Evolutionary conservation across 257 asterid species (phyloP), one percentile per base, ranked within the genome.

Genomic region (Solanum medicagineum): DNA sequence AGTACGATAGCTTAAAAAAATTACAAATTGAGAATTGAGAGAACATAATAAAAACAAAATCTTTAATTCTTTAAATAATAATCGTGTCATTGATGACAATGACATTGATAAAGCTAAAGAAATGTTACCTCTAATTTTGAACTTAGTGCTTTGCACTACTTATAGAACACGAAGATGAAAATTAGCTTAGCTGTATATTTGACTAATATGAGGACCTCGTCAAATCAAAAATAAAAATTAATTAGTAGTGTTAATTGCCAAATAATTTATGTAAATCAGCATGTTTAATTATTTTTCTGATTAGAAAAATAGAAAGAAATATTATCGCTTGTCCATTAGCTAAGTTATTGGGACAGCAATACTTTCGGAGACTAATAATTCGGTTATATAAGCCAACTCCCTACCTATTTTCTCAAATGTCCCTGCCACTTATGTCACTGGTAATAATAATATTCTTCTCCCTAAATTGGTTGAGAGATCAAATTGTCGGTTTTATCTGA

Each of bases 251-350:
- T 13, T 77, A 26, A 22, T 74, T 75, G 13, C 7, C n/a, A 14
- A 49, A 29, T 77, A 8, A 32, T 77, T 10, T 77, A 49, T 49
- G 47, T 63, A 77, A 77, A 77, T 77, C 63, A 77, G 5, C 5
- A 51, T 77, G 80, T 70, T 70, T 40, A 70, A 70, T 70, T 70
- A 49, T 16, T 49, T 14, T 24, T 47, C 1, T 14, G 14, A 77
- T 49, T 51, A 53, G 65, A 53, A 77, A 51, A 77, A 26, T 77
- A 77, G 62, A 24, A 83, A 42, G 85, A 66, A 60, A 65, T 7
- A 83, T 83, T 22, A 83, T 66, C 80, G 80, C 16, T 65, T 63
- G 80, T 83, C 85, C 85, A 65, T 49, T 83, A 70, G 57, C 65
- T 83, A 24, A 62, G 49, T 62, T 83, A 65, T 83, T 62, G 85